Conservation (phyloP, 371 early-diverging fungal species). For the Mucor lusitanicus region DNA sequence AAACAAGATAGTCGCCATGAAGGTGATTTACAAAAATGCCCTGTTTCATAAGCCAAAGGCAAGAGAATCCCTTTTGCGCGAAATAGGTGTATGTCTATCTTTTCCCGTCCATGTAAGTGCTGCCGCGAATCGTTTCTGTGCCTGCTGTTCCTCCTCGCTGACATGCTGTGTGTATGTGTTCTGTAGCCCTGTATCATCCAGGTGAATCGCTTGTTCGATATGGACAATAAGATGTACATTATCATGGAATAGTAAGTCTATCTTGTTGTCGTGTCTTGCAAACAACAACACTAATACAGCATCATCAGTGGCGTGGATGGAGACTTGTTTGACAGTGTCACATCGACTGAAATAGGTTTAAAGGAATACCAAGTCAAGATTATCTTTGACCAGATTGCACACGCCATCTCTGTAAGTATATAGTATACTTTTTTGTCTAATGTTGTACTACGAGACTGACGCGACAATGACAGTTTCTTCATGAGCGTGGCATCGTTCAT, state of each 20-base stretch:
- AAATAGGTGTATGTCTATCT: constrained; percentile 25
- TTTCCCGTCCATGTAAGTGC: constrained; percentile 26
- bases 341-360: background rate
- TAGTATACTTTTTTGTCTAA: too few species aligned
- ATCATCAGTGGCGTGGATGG: constrained; percentile 17
- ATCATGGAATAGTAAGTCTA: constrained; percentile 35
- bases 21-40: background rate
- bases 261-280: background rate
- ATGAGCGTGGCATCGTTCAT: constrained; percentile 73
- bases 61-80: constrained; percentile 9
- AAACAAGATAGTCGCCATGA: constrained; percentile 12
- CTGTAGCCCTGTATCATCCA: constrained; percentile 27
- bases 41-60: background rate
- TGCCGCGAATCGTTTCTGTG: background rate
- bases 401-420: constrained; percentile 23
- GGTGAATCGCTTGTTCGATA: constrained; percentile 18
- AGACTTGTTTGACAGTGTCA: constrained; percentile 26
- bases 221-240: constrained; percentile 13
- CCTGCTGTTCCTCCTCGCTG: too few species aligned
- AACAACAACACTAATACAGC: background rate
- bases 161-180: background rate
- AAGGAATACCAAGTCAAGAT: constrained; percentile 27
- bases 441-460: background rate
- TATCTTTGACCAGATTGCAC: constrained; percentile 33
- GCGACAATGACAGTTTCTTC: constrained; percentile 53